Base-by-base conservation (phyloP, 169 alveolate genomes). In the Eimeria acervulina region DNA sequence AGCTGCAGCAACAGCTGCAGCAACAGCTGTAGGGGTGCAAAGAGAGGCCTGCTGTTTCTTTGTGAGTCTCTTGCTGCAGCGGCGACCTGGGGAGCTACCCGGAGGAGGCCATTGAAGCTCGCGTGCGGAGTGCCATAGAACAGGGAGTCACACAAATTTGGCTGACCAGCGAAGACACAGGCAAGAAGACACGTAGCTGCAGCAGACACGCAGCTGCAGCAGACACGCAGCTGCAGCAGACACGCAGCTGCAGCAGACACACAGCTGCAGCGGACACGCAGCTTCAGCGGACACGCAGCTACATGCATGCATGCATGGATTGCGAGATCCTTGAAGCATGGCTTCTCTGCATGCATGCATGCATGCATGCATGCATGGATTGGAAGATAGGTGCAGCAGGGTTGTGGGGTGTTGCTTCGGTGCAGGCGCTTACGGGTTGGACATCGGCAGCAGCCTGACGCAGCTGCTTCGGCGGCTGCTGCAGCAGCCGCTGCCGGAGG, bases 81-180 rank as follows among this genome's bases (percentile, higher is more conserved):
- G 99, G 99, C 0, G 98, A 98, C 70, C 97, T 99, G 61, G 99
- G 99, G 13, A 98, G 99, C 70, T 99, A 99, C 96, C 96, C 97
- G 38, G 98, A 98, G 66, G 99, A 97, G 80, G 99, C 98, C 19
- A 99, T 99, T 19, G 97, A 99, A 51, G 98, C 96, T 28, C 97
- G 99, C 88, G 98, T 99, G 42, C 96, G 97, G 93, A 89, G 96
- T 84, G 99, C 99, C 26, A 93, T 96, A 88, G 95, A 95, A 89
- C 98, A 97, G 94, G 99, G 98, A 90, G 99, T 99, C 76, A 99
- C 98, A 6, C 98, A 98, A 99, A 98, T 99, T 36, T 99, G 99
- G 99, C 97, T 99, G 36, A 99, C 99, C 15, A 98, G 99, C 44
- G 99, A 99, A 97, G 99, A 99, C 95, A 97, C 99, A 96, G 97